phyloP scores from a whole-genome alignment of 2,329 filamentous ascomycete genomes.

The Pseudophaeomoniella oleicola region DNA sequence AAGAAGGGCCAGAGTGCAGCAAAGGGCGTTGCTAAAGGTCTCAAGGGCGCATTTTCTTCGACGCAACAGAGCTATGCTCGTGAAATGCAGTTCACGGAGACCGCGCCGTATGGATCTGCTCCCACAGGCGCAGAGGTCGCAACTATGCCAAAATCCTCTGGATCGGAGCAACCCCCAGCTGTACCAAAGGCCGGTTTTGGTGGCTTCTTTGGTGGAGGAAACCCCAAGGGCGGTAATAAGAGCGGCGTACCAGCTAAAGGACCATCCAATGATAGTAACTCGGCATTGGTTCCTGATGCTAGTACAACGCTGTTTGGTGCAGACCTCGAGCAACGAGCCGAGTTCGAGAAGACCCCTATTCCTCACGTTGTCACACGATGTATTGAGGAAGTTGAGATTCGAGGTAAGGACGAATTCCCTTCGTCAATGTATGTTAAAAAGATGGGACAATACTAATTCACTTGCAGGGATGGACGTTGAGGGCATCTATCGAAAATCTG shows the following conservation, averaged over 20 bases:
- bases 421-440: too few species aligned
- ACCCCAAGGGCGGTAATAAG: conserved; percentile 26
- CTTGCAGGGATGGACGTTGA: conserved; percentile 69
- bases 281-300: conserved; percentile 21
- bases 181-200: conserved; percentile 28
- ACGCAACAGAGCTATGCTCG: conserved; percentile 32
- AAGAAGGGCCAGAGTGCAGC: conserved; percentile 92
- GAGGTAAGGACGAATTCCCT: too few species aligned
- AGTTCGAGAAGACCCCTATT: conserved; percentile 78
- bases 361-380: conserved; percentile 83
- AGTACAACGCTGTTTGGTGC: conserved; percentile 61
- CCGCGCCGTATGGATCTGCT: conserved; percentile 51
- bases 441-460: conserved; percentile 7
- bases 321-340: conserved; percentile 70
- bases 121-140: conserved; percentile 20
- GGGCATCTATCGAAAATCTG: conserved; percentile 95
- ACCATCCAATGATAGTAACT: conserved; percentile 28
- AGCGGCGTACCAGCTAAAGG: conserved; percentile 19
- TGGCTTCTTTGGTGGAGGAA: conserved; percentile 48
- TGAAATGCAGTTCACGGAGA: conserved; percentile 43
- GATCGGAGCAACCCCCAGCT: conserved; percentile 9
- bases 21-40: conserved; percentile 84
- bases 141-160: conserved; percentile 8
- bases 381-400: conserved; percentile 88
- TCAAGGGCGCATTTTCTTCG: conserved; percentile 79